Base-by-base conservation (phyloP, 1,284 basidiomycete species). In the Ustilago tritici region DNA sequence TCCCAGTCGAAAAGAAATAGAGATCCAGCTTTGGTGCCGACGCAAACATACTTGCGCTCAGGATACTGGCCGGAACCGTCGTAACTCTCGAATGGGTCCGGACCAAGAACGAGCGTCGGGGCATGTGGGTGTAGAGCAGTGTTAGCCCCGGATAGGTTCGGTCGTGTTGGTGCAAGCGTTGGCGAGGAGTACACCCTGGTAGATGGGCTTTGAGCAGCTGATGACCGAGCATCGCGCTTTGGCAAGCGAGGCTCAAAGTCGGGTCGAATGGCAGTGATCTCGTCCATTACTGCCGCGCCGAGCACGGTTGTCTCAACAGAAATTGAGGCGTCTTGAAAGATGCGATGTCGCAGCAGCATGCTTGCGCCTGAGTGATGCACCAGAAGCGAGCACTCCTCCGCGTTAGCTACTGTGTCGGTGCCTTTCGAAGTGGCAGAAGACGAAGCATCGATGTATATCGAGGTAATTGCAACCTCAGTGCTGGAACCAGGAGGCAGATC, bases 1-100 rank as follows among this genome's bases (percentile, higher is more conserved):
- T 82, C 78, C 81, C 81, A 84, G 49, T 83, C 79, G 56, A 83
- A 85, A 1, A 83, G 68, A 54, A 82, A 75, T 15, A 85, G 60
- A 0, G 70, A 67, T 3, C 84, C 84, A 7, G 70, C 58, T 55
- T 65, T 74, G 19, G 84, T 85, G 53, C 84, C 84, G 9, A 80
- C 79, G 31, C 66, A 73, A 8, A 85, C 80, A 58, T 71, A 85
- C 61, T 80, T 79, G 57, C 72, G 78, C 58, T 85, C 84, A 0
- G 76, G 57, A 53, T 80, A 82, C 36, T 65, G 70, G 5, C 73
- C 65, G 5, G 61, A 58, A 17, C 63, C 70, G 3, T 58, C 49
- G 52, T 67, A 69, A 19, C 41, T 60, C 9, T 68, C 62, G 32
- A 68, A 76, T 0, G 70, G 65, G 17, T 58, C 64, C 3, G 67